Base-by-base conservation (phyloP, 768 basidiomycete genomes). In the Strobilomyces confusus region DNA sequence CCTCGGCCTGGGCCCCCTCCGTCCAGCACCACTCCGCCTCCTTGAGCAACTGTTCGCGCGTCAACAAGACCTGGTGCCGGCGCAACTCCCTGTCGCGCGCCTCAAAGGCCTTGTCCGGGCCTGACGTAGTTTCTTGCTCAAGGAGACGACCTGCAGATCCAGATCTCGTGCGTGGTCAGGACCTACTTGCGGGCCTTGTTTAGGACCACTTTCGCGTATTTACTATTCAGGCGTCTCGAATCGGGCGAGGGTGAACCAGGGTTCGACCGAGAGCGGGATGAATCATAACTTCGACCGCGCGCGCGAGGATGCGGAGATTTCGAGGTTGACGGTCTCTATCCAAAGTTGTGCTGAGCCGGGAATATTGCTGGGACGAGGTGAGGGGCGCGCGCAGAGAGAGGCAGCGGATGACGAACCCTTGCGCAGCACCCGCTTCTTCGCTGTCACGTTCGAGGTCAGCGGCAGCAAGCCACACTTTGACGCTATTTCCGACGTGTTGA, bases 261-360 rank as follows among this genome's bases (percentile, higher is more conserved):
- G 83, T 64, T 99, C 97, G 51, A 97, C 93, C 0, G 93, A 95
- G 20, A 89, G 82, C 0, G 97, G 97, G 25, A 98, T 93, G 34
- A n/a, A n/a, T n/a, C n/a, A n/a, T n/a, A n/a, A 98, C 92, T 72
- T 98, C 95, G 9, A 98, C 97, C 0, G 97, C 97, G 30, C 95
- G 88, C 1, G 91, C 81, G 20, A 98, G 85, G 17, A 78, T 0
- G 87, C 82, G 30, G 89, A 89, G 19, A 86, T 79, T 74, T 99
- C 97, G 17, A 99, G 84, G 64, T 97, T 98, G 62, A 99, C 95
- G 0, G 92, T 93, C 69, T 97, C 93, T 67, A 98, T 98, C 97
- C 97, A 98, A 11, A 99, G 75, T 12, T 90, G 85, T 44, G 98
- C 93, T 0, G 95, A 98, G 63, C 95, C 97, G 2, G 95, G 95